These are phyloP conservation scores for Jackrogersella minutella DNA, from an alignment of 495 filamentous ascomycete genomes.

Conservation along the genomic window DNA sequence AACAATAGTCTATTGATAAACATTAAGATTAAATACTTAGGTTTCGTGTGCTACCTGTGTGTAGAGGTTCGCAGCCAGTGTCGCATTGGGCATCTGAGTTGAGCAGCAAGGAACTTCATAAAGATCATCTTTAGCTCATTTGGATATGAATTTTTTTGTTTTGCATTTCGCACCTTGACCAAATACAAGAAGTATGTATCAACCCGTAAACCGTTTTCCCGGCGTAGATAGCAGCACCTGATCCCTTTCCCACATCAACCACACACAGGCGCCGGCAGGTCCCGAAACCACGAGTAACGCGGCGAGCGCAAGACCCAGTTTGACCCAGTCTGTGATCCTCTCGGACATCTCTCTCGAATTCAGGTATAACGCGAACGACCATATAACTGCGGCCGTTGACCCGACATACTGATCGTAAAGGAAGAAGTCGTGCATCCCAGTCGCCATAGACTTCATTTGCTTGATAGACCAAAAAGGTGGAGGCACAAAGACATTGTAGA, in stretches of 20 bases:
- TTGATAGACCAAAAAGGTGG: conserved; percentile 25
- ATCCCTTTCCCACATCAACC: conserved; percentile 35
- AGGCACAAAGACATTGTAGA: conserved; percentile 27
- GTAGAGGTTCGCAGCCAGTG: not conserved
- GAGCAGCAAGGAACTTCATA: not conserved
- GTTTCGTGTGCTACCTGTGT: not conserved
- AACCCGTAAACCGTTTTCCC: not conserved
- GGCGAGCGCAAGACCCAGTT: conserved; percentile 13
- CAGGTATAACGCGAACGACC: conserved; percentile 19
- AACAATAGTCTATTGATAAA: conserved; percentile 3
- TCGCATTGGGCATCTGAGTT: not conserved
- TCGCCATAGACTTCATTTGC: conserved; percentile 24
- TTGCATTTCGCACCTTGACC: not conserved
- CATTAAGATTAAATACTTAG: conserved; percentile 6
- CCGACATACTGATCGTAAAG: conserved; percentile 33
- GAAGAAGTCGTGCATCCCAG: conserved; percentile 34
- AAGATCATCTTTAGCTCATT: not conserved
- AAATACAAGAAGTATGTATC: not conserved
- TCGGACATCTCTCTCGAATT: conserved; percentile 20
- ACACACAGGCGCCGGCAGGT: conserved; percentile 27
- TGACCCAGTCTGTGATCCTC: conserved; percentile 14
- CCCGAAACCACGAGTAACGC: conserved; percentile 17
- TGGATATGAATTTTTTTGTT: no score
- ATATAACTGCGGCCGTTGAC: conserved; percentile 26
- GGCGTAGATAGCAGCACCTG: conserved; percentile 7